A percentile compares a stretch with the other conserved stretches of the same genome.
These are phyloP conservation scores for Sanghuangporus baumii DNA, from an alignment of 1,284 basidiomycete species.

Conservation along the genomic window DNA sequence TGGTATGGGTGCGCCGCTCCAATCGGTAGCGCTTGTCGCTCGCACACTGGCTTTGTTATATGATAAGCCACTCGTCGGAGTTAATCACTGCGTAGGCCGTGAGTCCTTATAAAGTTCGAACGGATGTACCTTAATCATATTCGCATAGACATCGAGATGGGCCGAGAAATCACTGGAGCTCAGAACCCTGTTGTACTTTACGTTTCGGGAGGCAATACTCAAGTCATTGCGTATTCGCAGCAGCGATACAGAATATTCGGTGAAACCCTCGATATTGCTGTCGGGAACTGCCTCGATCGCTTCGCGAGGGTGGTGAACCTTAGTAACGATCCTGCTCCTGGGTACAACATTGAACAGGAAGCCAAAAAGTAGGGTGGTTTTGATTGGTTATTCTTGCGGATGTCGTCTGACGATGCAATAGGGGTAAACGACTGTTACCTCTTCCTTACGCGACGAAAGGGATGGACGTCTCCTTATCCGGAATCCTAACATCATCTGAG, in stretches of 20 bases:
- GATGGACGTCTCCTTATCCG: conserved; percentile 96
- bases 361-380: conserved; percentile 69
- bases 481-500: conserved; percentile 86
- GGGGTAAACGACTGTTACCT: conserved; percentile 70
- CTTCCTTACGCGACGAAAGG: conserved; percentile 98
- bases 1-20: conserved; percentile 96
- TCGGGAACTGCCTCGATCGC: conserved; percentile 96
- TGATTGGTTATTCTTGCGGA: not conserved
- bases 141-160: conserved; percentile 93
- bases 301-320: conserved; percentile 96
- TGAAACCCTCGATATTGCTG: conserved; percentile 97
- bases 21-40: conserved; percentile 94
- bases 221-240: conserved; percentile 97
- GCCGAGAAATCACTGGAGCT: conserved; percentile 90
- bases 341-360: conserved; percentile 97
- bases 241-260: conserved; percentile 98
- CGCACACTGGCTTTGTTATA: conserved; percentile 87
- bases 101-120: conserved; percentile 32
- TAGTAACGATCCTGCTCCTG: conserved; percentile 94
- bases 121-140: not conserved
- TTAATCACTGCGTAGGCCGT: conserved; percentile 99
- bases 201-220: conserved; percentile 98
- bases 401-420: conserved; percentile 25
- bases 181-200: conserved; percentile 96
- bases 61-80: conserved; percentile 89